phyloP scores from a whole-genome alignment of 2,329 filamentous ascomycete species.

The Penicillium aurantiogriseum region DNA sequence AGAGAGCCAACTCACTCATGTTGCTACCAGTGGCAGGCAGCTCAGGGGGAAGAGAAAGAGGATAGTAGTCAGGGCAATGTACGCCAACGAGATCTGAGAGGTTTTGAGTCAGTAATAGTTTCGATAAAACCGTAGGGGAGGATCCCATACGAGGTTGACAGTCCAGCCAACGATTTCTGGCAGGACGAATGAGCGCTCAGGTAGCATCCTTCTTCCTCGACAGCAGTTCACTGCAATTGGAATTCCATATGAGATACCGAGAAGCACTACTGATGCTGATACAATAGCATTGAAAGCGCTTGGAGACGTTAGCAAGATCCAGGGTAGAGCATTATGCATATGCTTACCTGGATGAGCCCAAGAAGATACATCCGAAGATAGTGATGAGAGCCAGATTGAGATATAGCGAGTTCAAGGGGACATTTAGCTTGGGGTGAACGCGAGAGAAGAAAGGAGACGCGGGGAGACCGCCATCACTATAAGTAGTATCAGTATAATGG shows the following conservation, averaged over 20 bases:
- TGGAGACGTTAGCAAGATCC: background rate
- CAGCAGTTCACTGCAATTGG: slow-evolving; percentile 69
- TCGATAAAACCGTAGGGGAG: background rate
- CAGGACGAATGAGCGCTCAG: slow-evolving; percentile 59
- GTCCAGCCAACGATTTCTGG: slow-evolving; percentile 56
- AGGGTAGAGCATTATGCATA: too few relatives aligned
- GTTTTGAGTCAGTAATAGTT: slow-evolving; percentile 1
- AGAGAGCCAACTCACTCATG: slow-evolving; percentile 58
- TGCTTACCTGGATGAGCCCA: slow-evolving; percentile 53
- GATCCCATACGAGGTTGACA: slow-evolving; percentile 52
- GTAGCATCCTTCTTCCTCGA: slow-evolving; percentile 64
- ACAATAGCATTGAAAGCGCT: slow-evolving; percentile 70
- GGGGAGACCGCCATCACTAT: slow-evolving; percentile 64
- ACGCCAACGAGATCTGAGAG: slow-evolving; percentile 57
- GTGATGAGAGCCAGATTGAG: slow-evolving; percentile 62
- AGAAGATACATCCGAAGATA: slow-evolving; percentile 67
- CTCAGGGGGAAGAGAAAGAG: slow-evolving; percentile 73
- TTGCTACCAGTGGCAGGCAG: slow-evolving; percentile 62
- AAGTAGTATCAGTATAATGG: slow-evolving; percentile 1
- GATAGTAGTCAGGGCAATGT: slow-evolving; percentile 68
- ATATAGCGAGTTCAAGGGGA: slow-evolving; percentile 66
- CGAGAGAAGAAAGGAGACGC: slow-evolving; percentile 59
- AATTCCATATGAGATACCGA: slow-evolving; percentile 72
- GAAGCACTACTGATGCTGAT: slow-evolving; percentile 67
- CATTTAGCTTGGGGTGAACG: slow-evolving; percentile 60